These are phyloP conservation scores for Chaetomiaceae sp. DNA, from an alignment of 2,329 filamentous ascomycete genomes.

Conservation along the genomic window DNA sequence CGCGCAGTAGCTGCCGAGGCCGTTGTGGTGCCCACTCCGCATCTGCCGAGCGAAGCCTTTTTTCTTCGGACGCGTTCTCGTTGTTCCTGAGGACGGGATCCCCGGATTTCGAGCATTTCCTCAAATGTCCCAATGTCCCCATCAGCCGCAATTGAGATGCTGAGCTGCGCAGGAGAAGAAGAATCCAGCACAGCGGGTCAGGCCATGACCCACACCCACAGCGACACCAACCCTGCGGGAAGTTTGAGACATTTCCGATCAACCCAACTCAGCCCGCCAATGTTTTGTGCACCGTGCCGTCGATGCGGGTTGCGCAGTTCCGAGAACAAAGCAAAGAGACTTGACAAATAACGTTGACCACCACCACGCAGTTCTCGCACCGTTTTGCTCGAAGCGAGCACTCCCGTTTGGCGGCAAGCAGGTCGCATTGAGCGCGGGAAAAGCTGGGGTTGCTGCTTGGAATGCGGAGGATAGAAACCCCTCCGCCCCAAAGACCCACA, in stretches of 20 bases:
- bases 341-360: neutral
- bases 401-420: slow-evolving; percentile 1
- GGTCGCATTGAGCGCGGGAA: slow-evolving; percentile 12
- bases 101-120: neutral
- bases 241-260: slow-evolving; percentile 3
- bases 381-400: neutral
- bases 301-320: neutral
- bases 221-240: slow-evolving; percentile 1
- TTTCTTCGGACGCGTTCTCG: neutral
- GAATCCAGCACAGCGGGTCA: slow-evolving; percentile 6
- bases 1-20: neutral
- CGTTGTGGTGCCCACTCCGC: neutral
- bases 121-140: neutral
- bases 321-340: neutral
- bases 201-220: neutral
- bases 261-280: neutral
- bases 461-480: slow-evolving; percentile 25
- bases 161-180: neutral
- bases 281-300: neutral
- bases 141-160: neutral
- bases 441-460: slow-evolving; percentile 9
- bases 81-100: neutral
- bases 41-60: neutral
- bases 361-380: neutral
- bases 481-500: slow-evolving; percentile 22